These are phyloP conservation scores for Cordyceps cicadae DNA, from an alignment of 2,329 filamentous ascomycete genomes.

Conservation along the genomic window DNA sequence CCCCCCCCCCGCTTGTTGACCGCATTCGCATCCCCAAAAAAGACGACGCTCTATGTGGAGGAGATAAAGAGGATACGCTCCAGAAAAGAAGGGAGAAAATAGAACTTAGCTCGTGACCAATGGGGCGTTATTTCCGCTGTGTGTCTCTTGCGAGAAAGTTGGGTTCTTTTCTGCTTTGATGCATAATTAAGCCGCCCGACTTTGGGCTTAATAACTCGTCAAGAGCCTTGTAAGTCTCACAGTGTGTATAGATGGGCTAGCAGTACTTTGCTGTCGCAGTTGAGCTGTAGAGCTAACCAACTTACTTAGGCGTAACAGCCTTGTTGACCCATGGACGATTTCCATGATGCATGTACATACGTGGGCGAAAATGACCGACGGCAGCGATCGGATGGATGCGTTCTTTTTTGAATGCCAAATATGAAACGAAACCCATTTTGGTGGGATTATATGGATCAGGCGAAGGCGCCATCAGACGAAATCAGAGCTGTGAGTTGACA, in stretches of 20 bases:
- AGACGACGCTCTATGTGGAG: background rate
- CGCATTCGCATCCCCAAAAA: conserved; percentile 4
- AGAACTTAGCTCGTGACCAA: background rate
- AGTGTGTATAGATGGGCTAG: background rate
- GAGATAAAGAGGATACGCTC: background rate
- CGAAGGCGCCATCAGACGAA: background rate
- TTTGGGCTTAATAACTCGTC: background rate
- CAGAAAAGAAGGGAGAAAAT: background rate
- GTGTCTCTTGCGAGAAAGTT: background rate
- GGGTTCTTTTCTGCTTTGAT: background rate
- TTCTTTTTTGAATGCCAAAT: background rate
- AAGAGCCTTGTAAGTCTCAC: background rate
- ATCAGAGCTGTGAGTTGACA: background rate
- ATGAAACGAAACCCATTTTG: too few relatives aligned
- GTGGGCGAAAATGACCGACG: background rate
- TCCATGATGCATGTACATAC: too few relatives aligned
- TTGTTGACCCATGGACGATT: too few relatives aligned
- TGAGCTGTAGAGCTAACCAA: too few relatives aligned
- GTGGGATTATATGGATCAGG: background rate
- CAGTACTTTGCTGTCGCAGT: too few relatives aligned
- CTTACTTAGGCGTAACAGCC: too few relatives aligned
- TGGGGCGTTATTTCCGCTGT: background rate
- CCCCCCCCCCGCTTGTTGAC: background rate
- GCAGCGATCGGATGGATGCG: background rate
- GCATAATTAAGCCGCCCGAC: background rate